A percentile compares a stretch with the other conserved stretches of the same genome.
Evolutionary conservation across 192 early-diverging fungal genomes (phyloP).

Genomic region (Backusella morwellensis): DNA sequence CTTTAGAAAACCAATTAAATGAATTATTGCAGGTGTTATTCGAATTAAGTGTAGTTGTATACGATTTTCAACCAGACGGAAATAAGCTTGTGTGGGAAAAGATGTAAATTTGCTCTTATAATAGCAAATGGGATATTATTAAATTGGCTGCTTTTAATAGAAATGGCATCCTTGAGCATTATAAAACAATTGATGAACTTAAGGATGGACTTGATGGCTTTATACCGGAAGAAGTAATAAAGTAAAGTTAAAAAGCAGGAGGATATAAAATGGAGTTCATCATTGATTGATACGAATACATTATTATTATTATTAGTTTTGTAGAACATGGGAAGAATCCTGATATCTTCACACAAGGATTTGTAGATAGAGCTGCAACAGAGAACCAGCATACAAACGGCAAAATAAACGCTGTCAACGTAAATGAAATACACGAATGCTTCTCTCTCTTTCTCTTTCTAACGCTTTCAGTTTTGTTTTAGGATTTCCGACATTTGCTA

Average conservation of each 20-base stretch:
- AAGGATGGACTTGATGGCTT: constrained; percentile 47
- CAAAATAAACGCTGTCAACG: constrained; percentile 49
- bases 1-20: constrained; percentile 44
- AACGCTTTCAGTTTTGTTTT: background rate
- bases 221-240: constrained; percentile 53
- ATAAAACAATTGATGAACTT: constrained; percentile 30
- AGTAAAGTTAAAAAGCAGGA: constrained; percentile 26
- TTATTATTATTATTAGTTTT: constrained; percentile 27
- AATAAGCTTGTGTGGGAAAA: constrained; percentile 49
- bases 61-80: constrained; percentile 50
- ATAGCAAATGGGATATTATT: background rate
- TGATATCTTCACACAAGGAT: constrained; percentile 52
- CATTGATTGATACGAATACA: background rate
- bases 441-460: background rate
- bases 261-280: background rate
- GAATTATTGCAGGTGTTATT: constrained; percentile 47
- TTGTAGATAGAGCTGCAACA: constrained; percentile 47
- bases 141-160: constrained; percentile 12
- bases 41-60: constrained; percentile 53
- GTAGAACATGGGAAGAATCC: constrained; percentile 53
- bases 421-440: constrained; percentile 12
- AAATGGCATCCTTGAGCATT: constrained; percentile 33
- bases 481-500: constrained; percentile 33
- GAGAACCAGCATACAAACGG: constrained; percentile 58
- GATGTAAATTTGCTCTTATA: constrained; percentile 33